Conservation (phyloP, 2,329 filamentous ascomycete species). For the Ophiosphaerella korrae region DNA sequence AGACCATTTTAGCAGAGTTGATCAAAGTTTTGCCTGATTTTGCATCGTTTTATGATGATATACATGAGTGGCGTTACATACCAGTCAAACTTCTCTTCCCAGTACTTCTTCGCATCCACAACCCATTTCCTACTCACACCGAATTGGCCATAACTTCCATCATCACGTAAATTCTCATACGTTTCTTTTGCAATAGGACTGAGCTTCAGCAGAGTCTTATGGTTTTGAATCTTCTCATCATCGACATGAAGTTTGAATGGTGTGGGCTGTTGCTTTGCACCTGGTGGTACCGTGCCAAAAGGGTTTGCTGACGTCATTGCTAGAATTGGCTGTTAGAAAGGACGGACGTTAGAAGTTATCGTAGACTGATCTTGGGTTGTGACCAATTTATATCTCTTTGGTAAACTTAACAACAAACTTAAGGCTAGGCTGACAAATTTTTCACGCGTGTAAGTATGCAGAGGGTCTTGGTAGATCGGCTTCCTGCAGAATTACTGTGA, state of each 20-base stretch:
- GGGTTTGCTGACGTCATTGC: conserved; percentile 23
- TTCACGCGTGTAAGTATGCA: too few species aligned
- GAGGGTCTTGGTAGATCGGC: too few species aligned
- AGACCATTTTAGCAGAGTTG: not conserved
- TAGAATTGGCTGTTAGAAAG: not conserved
- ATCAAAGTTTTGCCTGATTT: too few species aligned
- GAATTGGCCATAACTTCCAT: conserved; percentile 34
- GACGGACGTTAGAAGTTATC: too few species aligned
- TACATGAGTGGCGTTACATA: conserved; percentile 7
- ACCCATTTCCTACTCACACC: conserved; percentile 41
- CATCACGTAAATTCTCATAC: conserved; percentile 34
- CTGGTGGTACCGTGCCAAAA: conserved; percentile 19
- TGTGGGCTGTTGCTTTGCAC: conserved; percentile 20
- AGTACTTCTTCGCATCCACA: conserved; percentile 32
- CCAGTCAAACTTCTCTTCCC: conserved; percentile 45
- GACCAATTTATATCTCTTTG: too few species aligned
- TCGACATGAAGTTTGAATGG: conserved; percentile 33
- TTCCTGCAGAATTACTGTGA: too few species aligned
- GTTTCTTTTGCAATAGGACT: conserved; percentile 38
- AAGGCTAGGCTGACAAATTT: too few species aligned
- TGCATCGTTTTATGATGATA: not conserved
- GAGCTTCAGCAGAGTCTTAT: conserved; percentile 35
- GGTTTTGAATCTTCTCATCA: conserved; percentile 35
- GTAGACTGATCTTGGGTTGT: too few species aligned
- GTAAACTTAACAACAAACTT: too few species aligned